Evolutionary conservation across 2,329 filamentous ascomycete genomes (phyloP).

Genomic region (Fonsecaea pugnacius): DNA sequence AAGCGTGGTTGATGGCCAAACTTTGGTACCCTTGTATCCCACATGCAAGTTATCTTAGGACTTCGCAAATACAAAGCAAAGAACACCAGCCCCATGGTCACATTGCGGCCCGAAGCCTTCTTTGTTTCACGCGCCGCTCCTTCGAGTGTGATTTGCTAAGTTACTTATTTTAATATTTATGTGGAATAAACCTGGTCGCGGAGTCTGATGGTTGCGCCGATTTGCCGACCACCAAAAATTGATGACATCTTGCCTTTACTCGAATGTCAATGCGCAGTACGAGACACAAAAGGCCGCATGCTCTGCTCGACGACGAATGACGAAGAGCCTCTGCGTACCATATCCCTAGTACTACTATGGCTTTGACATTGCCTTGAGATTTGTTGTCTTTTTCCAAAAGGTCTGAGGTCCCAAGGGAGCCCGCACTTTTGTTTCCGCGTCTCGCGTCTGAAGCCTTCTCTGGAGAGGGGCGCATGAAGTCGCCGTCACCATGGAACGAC

Average conservation of each 20-base stretch:
- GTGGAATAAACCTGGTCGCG: constrained; percentile 1
- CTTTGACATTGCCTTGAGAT: neutral
- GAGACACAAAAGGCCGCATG: constrained; percentile 4
- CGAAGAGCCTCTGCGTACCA: no score
- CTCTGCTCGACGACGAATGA: constrained; percentile 2
- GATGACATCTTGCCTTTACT: constrained; percentile 15
- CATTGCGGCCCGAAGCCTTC: neutral
- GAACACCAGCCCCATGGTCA: neutral
- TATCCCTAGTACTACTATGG: constrained; percentile 5
- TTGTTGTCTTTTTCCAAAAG: neutral
- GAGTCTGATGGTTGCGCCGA: constrained; percentile 9
- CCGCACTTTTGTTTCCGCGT: neutral
- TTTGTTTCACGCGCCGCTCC: neutral
- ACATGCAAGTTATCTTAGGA: neutral
- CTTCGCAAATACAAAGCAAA: neutral
- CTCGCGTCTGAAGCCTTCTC: neutral
- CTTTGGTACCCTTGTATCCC: neutral
- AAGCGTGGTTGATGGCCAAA: neutral
- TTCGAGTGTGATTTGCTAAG: neutral
- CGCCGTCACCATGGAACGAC: constrained; percentile 12
- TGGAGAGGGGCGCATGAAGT: neutral
- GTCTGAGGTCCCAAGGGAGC: neutral
- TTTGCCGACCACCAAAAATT: constrained; percentile 9
- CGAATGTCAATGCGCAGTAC: neutral
- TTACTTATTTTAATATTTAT: neutral